Base-by-base conservation (phyloP, 805 yeast genomes). In the Metschnikowia orientalis region DNA sequence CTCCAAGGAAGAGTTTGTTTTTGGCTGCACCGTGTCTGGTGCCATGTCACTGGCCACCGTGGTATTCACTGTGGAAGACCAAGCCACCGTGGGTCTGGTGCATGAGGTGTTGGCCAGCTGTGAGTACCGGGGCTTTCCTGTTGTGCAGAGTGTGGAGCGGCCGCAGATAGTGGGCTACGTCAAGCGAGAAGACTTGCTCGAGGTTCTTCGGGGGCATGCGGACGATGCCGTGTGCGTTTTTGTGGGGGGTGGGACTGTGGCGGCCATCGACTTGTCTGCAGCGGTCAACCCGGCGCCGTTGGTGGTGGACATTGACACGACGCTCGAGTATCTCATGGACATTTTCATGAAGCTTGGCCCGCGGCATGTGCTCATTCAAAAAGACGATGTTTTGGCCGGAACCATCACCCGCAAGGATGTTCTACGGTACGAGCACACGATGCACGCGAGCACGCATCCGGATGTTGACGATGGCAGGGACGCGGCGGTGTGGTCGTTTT, bases 391-490 rank as follows among this genome's bases (percentile, higher is more conserved):
- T 2, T 51, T 86, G 11, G 69, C 68, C 10, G 98, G 98, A 0
- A 51, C 86, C n/a, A 61, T 94, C 1, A 86, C 95, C 0, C 70
- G 89, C 37, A 92, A 92, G 50, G 97, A 89, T 51, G 65, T 90
- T 11, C 57, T 89, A 32, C 67, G 79, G 40, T 86, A 73, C 47
- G 82, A 79, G 43, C 51, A 59, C 37, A 59, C 65, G 8, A 38
- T 42, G n/a, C 62, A 60, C 34, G 50, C 52, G 21, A 25, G 45
- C n/a, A 40, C 51, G 9, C 30, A 34, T 2, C 50, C 53, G 12
- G 29, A 29, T 1, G 38, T 30, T 19, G 46, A 46, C 9, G 53
- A 45, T 14, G 49, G 44, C 9, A 30, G 51, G 19, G 69, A 67
- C 28, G 53, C 42, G n/a, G 50, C 42, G 33, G 57, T 61, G 3